Evolutionary conservation across 495 filamentous ascomycete genomes (phyloP).

Genomic region (Aspergillus haitiensis): DNA sequence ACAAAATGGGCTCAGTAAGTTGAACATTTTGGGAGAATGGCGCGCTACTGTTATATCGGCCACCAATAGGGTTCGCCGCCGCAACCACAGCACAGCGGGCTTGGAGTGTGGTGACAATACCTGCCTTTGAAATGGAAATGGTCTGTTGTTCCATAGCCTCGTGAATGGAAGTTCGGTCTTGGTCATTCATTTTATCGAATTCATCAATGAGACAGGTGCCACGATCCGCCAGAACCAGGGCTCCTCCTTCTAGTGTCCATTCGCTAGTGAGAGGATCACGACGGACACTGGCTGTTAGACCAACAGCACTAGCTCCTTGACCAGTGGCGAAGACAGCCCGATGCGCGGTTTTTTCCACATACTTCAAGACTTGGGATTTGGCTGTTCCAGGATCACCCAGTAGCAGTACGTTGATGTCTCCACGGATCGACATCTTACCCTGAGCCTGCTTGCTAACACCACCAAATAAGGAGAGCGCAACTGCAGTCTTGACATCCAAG

Average conservation of each 20-base stretch:
- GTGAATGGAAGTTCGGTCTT: constrained; percentile 97
- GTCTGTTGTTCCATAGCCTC: constrained; percentile 99
- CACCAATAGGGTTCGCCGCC: constrained; percentile 94
- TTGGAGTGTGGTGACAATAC: constrained; percentile 96
- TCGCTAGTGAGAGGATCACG: constrained; percentile 94
- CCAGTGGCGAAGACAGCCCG: constrained; percentile 97
- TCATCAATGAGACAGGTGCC: constrained; percentile 98
- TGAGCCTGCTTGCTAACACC: constrained; percentile 88
- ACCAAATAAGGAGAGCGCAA: constrained; percentile 91
- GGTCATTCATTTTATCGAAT: constrained; percentile 99
- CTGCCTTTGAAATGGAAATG: constrained; percentile 99
- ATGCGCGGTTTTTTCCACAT: constrained; percentile 96
- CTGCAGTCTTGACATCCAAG: constrained; percentile 94
- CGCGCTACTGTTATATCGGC: constrained; percentile 94
- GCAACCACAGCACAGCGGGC: constrained; percentile 98
- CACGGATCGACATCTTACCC: constrained; percentile 86
- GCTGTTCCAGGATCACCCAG: constrained; percentile 98
- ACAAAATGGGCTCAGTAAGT: constrained; percentile 94
- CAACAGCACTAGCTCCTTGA: constrained; percentile 94
- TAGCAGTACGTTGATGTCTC: constrained; percentile 97
- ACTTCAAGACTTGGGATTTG: constrained; percentile 98
- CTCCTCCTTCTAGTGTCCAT: constrained; percentile 98
- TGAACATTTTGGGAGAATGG: constrained; percentile 96
- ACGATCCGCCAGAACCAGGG: constrained; percentile 90
- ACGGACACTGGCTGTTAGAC: constrained; percentile 95